Evolutionary conservation across 139 green algal genomes (phyloP), one percentile per base, ranked within the genome.

Genomic region (Micractinium conductrix): DNA sequence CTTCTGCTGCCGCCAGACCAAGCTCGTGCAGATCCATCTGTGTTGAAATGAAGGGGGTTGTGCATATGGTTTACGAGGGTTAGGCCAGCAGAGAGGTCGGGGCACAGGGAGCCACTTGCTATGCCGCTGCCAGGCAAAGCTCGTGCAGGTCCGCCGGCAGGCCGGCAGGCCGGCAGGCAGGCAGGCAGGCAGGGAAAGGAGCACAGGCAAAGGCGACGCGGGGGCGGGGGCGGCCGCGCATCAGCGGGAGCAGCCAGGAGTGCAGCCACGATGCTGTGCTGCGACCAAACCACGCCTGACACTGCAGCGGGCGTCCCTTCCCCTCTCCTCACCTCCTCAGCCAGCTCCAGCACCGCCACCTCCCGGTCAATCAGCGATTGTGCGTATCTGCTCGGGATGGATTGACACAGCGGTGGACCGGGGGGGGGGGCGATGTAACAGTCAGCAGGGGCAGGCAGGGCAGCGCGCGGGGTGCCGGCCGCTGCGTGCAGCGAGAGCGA

Each of bases 301-400:
- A n/a, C n/a, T n/a, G n/a, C n/a, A n/a, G n/a, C n/a, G n/a, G n/a
- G n/a, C n/a, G n/a, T n/a, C n/a, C n/a, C n/a, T n/a, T n/a, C n/a
- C n/a, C n/a, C n/a, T n/a, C n/a, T n/a, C 5, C 58, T 30, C 75
- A 82, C 76, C 76, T 89, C 89, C 87, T 95, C 90, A 10, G 90
- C 84, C 21, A 96, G 91, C 48, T 90, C 78, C 60, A 96, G 84
- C 30, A 91, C 91, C 0, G 92, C 88, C 33, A 92, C 74, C 85
- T 96, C 93, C 0, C 93, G 88, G 67, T 95, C 90, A 16, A 96
- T 85, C 86, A 96, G 86, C 17, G 92, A 89, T 26, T 86, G 70
- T 2, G 94, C 93, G 62, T 96, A 96, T 5, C 65, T 72, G 65
- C 35, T 26, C 7, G 42, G n/a, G n/a, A n/a, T n/a, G n/a, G 42